These are phyloP conservation scores for Citrullus amarus DNA, from an alignment of 306 rosid species.

Conservation along the genomic window DNA sequence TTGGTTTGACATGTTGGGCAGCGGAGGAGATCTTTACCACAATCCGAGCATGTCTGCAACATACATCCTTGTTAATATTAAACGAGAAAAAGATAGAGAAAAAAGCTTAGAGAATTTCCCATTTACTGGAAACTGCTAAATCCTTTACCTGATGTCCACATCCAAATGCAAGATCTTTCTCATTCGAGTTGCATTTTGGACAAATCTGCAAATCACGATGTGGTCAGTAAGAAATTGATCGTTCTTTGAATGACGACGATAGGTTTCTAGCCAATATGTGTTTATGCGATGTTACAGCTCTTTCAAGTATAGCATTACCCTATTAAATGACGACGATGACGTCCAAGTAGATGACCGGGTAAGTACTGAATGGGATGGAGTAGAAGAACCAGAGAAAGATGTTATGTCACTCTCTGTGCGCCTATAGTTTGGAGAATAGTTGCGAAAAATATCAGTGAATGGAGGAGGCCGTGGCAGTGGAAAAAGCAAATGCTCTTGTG, in stretches of 20 bases:
- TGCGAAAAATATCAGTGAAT: neutral
- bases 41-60: neutral
- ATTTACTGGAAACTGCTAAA: neutral
- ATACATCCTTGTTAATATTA: neutral
- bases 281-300: neutral
- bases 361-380: neutral
- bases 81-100: neutral
- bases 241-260: neutral
- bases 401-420: neutral
- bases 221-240: neutral
- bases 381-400: neutral
- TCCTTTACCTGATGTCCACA: constrained; percentile 6
- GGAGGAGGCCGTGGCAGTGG: constrained; percentile 12
- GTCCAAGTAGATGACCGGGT: neutral
- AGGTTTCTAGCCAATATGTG: neutral
- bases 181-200: neutral
- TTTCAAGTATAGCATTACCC: neutral
- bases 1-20: constrained; percentile 2
- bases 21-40: neutral
- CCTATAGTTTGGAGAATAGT: neutral
- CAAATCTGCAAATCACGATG: constrained; percentile 8
- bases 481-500: neutral
- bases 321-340: neutral
- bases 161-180: constrained; percentile 3
- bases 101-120: neutral